Evolutionary conservation across 768 basidiomycete genomes (phyloP).

Genomic region (Boletus insuetus): DNA sequence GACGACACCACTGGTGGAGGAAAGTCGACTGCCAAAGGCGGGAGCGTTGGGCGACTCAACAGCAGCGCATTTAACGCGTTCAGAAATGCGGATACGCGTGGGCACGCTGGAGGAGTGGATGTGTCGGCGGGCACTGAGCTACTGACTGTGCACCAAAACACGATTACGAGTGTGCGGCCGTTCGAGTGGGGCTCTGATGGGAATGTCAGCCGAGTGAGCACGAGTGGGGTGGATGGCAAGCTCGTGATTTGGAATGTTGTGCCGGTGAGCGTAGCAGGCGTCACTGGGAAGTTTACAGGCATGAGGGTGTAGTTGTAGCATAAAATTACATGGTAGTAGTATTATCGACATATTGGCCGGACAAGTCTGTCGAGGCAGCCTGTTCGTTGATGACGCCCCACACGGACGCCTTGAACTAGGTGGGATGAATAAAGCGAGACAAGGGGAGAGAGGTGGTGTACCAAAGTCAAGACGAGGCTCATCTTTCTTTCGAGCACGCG

Average conservation of each 20-base stretch:
- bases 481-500: constrained; percentile 89
- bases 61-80: constrained; percentile 94
- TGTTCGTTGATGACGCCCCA: constrained; percentile 92
- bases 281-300: constrained; percentile 51
- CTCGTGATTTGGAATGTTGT: constrained; percentile 88
- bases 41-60: constrained; percentile 73
- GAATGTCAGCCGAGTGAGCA: constrained; percentile 74
- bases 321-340: constrained; percentile 12
- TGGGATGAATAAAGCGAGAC: constrained; percentile 1
- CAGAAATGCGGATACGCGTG: constrained; percentile 84
- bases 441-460: constrained; percentile 27
- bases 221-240: constrained; percentile 90
- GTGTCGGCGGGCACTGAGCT: constrained; percentile 64
- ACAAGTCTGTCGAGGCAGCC: constrained; percentile 29
- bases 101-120: constrained; percentile 34
- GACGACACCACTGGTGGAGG: constrained; percentile 66
- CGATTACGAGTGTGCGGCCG: constrained; percentile 86
- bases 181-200: constrained; percentile 58
- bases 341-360: constrained; percentile 18
- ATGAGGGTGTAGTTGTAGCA: constrained; percentile 36
- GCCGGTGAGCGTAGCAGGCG: constrained; percentile 41
- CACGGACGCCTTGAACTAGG: constrained; percentile 91
- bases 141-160: constrained; percentile 94
- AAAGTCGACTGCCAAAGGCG: constrained; percentile 40
- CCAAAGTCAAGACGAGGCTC: constrained; percentile 91